Evolutionary conservation across 2,329 filamentous ascomycete species (phyloP).

Genomic region (Capronia americana): DNA sequence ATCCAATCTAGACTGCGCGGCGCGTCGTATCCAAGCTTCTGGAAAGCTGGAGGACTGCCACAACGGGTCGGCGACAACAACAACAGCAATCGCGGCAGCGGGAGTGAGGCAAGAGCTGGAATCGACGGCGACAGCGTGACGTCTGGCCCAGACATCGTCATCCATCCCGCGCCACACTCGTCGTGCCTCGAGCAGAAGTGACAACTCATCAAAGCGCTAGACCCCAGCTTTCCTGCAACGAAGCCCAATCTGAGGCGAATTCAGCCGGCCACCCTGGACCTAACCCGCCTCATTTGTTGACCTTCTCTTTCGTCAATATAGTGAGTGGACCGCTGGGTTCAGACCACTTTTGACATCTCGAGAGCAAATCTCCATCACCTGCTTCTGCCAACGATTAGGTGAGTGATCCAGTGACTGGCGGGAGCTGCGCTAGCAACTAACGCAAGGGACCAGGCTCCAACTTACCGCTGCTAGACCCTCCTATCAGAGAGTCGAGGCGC

Average conservation of each 20-base stretch:
- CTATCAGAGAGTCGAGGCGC: conserved; percentile 48
- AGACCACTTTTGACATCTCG: conserved; percentile 25
- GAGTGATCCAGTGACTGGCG: conserved; percentile 51
- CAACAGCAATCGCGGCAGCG: not conserved
- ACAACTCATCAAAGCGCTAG: conserved; percentile 51
- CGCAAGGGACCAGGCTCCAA: conserved; percentile 50
- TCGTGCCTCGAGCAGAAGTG: conserved; percentile 36
- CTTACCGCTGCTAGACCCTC: conserved; percentile 47
- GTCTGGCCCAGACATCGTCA: conserved; percentile 29
- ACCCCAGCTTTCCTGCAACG: conserved; percentile 51
- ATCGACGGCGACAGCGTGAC: conserved; percentile 15
- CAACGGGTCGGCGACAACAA: conserved; percentile 20
- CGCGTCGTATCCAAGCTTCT: conserved; percentile 34
- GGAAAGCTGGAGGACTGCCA: conserved; percentile 26
- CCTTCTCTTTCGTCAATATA: conserved; percentile 32
- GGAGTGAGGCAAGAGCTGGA: conserved; percentile 26
- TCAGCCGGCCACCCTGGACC: conserved; percentile 33
- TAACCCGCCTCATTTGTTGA: conserved; percentile 37
- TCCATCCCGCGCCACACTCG: conserved; percentile 31
- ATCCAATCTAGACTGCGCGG: conserved; percentile 24
- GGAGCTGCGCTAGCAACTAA: conserved; percentile 53
- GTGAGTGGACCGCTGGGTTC: conserved; percentile 31
- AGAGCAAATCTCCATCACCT: conserved; percentile 21
- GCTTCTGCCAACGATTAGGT: conserved; percentile 22
- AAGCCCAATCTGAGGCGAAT: conserved; percentile 49